Base-by-base conservation (phyloP, 495 filamentous ascomycete genomes). In the Aspergillus bridgeri region DNA sequence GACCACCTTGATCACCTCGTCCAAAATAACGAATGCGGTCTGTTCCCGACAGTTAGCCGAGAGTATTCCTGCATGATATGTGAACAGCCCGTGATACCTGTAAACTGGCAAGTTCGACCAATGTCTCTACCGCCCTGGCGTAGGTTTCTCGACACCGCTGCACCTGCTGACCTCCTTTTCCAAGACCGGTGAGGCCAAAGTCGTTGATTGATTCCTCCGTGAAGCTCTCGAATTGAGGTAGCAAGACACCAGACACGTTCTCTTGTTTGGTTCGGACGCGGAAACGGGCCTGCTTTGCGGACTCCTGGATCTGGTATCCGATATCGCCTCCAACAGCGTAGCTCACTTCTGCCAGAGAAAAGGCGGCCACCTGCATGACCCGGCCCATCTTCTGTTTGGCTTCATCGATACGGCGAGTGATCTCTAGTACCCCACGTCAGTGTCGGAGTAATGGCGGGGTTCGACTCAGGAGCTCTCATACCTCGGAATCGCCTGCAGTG, bases 381-480 rank as follows among this genome's bases (percentile, higher is more conserved):
- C 94, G 86, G 45, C 94, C 94, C 94, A 99, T 99, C 80, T 99
- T 99, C 60, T 91, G 91, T 76, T 99, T 99, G 24, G 94, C 94
- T 72, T 98, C 93, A 77, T 98, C 94, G 75, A 99, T 98, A 56
- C 94, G 90, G 58, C 87, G 82, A 53, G 94, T 97, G 65, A 99
- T 99, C 68, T 98, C 94, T 89, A 54, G n/a, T 24, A 44, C 38
- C 27, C 48, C 46, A 21, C 24, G 59, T 78, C 62, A 75, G 70
- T 63, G 50, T 42, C 51, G 38, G 53, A 54, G 52, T 54, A 62
- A 54, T 61, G 62, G 58, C 69, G 65, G 65, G 66, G 51, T 62
- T 57, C 48, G 54, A 60, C 42, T 43, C 46, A 44, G 22, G 48
- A n/a, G 23, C 20, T 53, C 60, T 51, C 68, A 53, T 83, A 92